Percentiles rank a stretch among this genome's conserved stretches.
These are phyloP conservation scores for Zymoseptoria pseudotritici DNA, from an alignment of 2,329 filamentous ascomycete genomes.

Conservation along the genomic window DNA sequence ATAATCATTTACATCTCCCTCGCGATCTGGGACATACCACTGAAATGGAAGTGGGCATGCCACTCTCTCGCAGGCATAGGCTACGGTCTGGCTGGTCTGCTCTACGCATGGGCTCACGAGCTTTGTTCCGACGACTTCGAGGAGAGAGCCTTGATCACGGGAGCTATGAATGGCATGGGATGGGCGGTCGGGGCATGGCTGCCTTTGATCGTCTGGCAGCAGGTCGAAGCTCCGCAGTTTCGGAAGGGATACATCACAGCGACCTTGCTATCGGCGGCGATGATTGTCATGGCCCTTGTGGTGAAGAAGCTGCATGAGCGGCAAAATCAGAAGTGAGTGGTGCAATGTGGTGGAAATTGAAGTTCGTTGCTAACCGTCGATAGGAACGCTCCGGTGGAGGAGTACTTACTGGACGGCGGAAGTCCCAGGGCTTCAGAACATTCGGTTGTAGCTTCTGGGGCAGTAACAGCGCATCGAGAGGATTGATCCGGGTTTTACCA, in stretches of 20 bases:
- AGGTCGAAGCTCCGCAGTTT: constrained; percentile 40
- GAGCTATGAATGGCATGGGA: constrained; percentile 60
- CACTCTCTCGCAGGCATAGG: constrained; percentile 48
- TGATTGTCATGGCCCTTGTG: constrained; percentile 46
- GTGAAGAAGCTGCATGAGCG: constrained; percentile 42
- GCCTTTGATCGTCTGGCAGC: constrained; percentile 59
- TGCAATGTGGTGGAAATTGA: not conserved
- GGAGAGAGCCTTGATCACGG: constrained; percentile 58
- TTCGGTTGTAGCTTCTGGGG: not conserved
- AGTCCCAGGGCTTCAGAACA: not conserved
- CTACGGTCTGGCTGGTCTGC: constrained; percentile 42
- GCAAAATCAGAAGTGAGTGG: constrained; percentile 1
- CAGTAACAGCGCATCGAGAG: not conserved
- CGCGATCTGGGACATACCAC: constrained; percentile 40
- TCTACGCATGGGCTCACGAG: constrained; percentile 43
- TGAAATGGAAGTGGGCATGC: constrained; percentile 56
- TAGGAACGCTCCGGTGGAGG: not conserved
- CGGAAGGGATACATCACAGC: constrained; percentile 54
- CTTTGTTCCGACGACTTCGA: constrained; percentile 53
- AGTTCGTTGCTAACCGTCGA: not conserved
- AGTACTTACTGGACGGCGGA: not conserved
- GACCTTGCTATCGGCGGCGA: constrained; percentile 39
- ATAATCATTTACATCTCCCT: constrained; percentile 37
- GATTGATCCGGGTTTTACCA: too few relatives aligned
- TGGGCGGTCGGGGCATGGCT: constrained; percentile 64